These are phyloP conservation scores for Ustulina deusta DNA, from an alignment of 2,329 filamentous ascomycete species.

Conservation along the genomic window DNA sequence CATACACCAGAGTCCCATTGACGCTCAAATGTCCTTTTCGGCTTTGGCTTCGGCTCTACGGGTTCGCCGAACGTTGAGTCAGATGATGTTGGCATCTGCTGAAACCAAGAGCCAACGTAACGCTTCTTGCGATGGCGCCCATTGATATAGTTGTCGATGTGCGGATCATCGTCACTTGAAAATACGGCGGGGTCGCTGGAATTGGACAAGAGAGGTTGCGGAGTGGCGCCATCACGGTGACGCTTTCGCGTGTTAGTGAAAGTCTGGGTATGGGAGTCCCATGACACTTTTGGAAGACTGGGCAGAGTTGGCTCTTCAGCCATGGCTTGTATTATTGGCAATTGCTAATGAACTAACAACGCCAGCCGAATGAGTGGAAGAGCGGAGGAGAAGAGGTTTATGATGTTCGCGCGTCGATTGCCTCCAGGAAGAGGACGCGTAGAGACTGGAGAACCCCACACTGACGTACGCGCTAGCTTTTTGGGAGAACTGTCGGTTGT, in stretches of 20 bases:
- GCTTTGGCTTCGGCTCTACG: constrained; percentile 52
- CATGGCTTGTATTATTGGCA: constrained; percentile 44
- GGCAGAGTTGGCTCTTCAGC: constrained; percentile 55
- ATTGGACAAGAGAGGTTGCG: constrained; percentile 61
- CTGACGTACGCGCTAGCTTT: constrained; percentile 31
- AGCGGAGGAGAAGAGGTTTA: neutral
- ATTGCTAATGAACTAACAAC: constrained; percentile 12
- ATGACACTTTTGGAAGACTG: constrained; percentile 50
- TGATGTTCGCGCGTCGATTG: constrained; percentile 21
- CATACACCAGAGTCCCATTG: constrained; percentile 78
- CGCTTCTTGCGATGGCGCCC: constrained; percentile 69
- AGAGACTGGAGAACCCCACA: constrained; percentile 24
- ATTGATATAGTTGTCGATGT: constrained; percentile 72
- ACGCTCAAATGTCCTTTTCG: constrained; percentile 66
- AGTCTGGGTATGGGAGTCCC: constrained; percentile 49
- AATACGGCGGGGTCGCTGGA: constrained; percentile 79
- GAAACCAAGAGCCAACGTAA: constrained; percentile 76
- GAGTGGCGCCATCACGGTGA: constrained; percentile 46
- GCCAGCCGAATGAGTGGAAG: constrained; percentile 10
- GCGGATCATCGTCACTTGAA: constrained; percentile 78
- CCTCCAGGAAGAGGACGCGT: constrained; percentile 25
- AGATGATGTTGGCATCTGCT: constrained; percentile 66
- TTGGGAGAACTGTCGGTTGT: neutral
- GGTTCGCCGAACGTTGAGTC: constrained; percentile 61
- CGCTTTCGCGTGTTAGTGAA: constrained; percentile 57